Evolutionary conservation across 2,329 filamentous ascomycete genomes (phyloP).

Genomic region (Fusarium sp.): DNA sequence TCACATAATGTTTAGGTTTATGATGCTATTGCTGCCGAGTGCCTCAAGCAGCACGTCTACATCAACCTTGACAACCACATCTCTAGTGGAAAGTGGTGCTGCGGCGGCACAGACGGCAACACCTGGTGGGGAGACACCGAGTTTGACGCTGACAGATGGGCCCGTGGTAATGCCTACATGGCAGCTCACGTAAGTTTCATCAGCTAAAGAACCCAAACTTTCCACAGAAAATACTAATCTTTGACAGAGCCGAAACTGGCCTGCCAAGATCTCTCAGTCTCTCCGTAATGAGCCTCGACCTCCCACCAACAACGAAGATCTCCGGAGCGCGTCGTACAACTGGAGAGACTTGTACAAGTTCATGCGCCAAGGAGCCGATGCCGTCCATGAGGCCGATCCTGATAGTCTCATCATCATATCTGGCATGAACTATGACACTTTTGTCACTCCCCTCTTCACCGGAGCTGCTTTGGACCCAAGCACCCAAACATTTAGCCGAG

Average conservation of each 20-base stretch:
- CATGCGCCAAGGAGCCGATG: slow-evolving; percentile 59
- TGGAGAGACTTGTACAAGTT: slow-evolving; percentile 68
- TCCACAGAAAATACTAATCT: no score
- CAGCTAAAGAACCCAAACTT: no score
- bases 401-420: slow-evolving; percentile 69
- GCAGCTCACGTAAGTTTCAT: slow-evolving; percentile 61
- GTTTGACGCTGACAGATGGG: slow-evolving; percentile 70
- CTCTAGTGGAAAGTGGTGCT: slow-evolving; percentile 70
- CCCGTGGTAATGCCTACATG: slow-evolving; percentile 70
- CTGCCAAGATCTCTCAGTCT: slow-evolving; percentile 44
- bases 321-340: slow-evolving; percentile 57
- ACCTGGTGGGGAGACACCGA: slow-evolving; percentile 71
- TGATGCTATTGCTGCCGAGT: slow-evolving; percentile 71
- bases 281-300: slow-evolving; percentile 66
- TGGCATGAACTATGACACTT: slow-evolving; percentile 68
- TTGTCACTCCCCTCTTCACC: slow-evolving; percentile 62
- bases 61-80: slow-evolving; percentile 73
- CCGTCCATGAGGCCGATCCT: slow-evolving; percentile 63
- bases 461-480: slow-evolving; percentile 61
- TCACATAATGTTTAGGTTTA: slow-evolving; percentile 49
- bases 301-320: slow-evolving; percentile 49
- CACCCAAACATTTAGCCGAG: slow-evolving; percentile 55
- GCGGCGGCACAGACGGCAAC: slow-evolving; percentile 65
- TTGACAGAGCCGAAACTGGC: slow-evolving; percentile 16
- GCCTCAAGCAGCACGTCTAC: slow-evolving; percentile 64